A percentile compares a stretch with the other conserved stretches of the same genome.
phyloP scores from a whole-genome alignment of 768 basidiomycete species.

The Psilocybe sp. region DNA sequence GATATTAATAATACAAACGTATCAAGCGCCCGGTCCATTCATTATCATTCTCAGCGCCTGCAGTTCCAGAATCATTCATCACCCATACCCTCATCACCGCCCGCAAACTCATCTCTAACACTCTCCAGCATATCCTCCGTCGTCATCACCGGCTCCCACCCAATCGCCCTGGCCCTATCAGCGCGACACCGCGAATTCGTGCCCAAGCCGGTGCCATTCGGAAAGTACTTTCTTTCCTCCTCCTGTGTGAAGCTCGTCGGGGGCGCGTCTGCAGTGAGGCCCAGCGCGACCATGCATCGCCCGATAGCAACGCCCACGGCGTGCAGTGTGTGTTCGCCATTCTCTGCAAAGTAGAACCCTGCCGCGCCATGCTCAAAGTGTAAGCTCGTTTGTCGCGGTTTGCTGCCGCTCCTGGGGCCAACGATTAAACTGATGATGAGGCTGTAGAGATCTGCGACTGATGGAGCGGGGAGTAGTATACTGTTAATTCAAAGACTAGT shows the following conservation, averaged over 20 bases:
- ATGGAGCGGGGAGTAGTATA: conserved; percentile 40
- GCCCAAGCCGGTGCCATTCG: conserved; percentile 28
- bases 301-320: conserved; percentile 39
- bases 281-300: conserved; percentile 33
- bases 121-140: conserved; percentile 49
- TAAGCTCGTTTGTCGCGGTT: conserved; percentile 22
- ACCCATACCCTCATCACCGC: not conserved
- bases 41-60: too few species aligned
- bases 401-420: conserved; percentile 9
- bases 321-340: conserved; percentile 43
- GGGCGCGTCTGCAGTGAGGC: conserved; percentile 31
- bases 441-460: conserved; percentile 45
- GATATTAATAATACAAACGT: too few species aligned
- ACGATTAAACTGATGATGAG: conserved; percentile 36
- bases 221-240: conserved; percentile 40
- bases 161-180: conserved; percentile 39
- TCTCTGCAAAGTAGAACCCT: conserved; percentile 56
- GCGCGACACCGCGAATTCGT: conserved; percentile 44
- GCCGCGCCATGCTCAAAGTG: conserved; percentile 43
- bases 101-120: conserved; percentile 42
- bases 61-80: not conserved
- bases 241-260: conserved; percentile 43
- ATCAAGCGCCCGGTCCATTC: too few species aligned
- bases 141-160: conserved; percentile 50
- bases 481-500: too few species aligned